These are phyloP conservation scores for Mycena olivaceomarginata DNA, from an alignment of 768 basidiomycete genomes.

Conservation along the genomic window DNA sequence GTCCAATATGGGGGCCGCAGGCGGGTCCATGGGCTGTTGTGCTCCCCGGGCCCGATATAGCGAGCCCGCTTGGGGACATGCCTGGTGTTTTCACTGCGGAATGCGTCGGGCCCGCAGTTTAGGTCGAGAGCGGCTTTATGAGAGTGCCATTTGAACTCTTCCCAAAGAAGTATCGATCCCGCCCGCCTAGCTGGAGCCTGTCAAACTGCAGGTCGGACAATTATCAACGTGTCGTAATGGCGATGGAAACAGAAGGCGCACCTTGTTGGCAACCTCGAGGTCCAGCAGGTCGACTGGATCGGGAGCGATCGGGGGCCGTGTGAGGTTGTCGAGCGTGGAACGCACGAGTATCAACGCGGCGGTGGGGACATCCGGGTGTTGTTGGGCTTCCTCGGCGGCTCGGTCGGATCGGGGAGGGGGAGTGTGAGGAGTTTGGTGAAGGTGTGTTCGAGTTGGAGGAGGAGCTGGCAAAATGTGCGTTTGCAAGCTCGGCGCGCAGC, in stretches of 20 bases:
- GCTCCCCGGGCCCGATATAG: background rate
- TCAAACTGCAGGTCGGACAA: no score
- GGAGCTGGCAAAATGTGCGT: background rate
- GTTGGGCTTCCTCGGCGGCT: background rate
- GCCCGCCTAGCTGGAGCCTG: no score
- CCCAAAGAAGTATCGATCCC: slow-evolving; percentile 18
- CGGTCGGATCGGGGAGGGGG: background rate
- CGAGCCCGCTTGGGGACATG: no score
- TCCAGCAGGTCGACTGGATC: background rate
- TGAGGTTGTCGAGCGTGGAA: background rate
- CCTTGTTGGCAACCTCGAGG: background rate
- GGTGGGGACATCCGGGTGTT: background rate
- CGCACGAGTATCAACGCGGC: background rate
- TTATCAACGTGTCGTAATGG: no score
- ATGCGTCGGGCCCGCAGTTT: background rate
- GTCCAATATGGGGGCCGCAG: slow-evolving; percentile 18
- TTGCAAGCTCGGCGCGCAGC: background rate
- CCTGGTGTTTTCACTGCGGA: no score
- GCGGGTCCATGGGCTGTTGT: slow-evolving; percentile 8
- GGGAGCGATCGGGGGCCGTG: background rate
- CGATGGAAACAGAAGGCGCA: background rate
- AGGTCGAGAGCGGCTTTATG: slow-evolving; percentile 18
- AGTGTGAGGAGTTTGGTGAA: background rate
- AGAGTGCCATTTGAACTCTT: slow-evolving; percentile 6
- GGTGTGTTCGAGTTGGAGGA: background rate